These are phyloP conservation scores for Emmonsiellopsis sp. DNA, from an alignment of 2,329 filamentous ascomycete species.

Conservation along the genomic window DNA sequence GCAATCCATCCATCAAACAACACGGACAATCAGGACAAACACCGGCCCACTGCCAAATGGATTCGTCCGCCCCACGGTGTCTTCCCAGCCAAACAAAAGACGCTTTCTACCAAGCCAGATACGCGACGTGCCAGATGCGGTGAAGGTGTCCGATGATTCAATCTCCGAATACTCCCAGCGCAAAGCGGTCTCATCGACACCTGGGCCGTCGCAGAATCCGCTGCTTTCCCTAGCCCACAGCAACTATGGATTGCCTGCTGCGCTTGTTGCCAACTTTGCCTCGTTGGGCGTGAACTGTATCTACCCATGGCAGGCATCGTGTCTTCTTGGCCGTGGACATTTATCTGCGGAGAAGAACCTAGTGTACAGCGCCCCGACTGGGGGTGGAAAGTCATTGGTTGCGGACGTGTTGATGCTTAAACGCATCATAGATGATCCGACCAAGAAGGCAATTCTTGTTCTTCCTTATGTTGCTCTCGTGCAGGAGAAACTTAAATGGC, in stretches of 20 bases:
- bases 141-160: constrained; percentile 8
- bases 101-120: constrained; percentile 34
- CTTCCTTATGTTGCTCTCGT: constrained; percentile 71
- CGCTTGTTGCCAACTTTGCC: constrained; percentile 55
- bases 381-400: constrained; percentile 68
- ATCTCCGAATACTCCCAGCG: constrained; percentile 51
- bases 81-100: constrained; percentile 3
- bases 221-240: constrained; percentile 53
- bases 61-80: not conserved
- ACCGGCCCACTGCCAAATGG: not conserved
- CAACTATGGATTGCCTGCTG: constrained; percentile 51
- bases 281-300: constrained; percentile 61
- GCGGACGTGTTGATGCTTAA: constrained; percentile 66
- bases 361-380: constrained; percentile 71
- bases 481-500: constrained; percentile 68
- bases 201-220: constrained; percentile 30
- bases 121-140: constrained; percentile 15
- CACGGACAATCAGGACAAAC: not conserved
- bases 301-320: constrained; percentile 72
- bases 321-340: constrained; percentile 57
- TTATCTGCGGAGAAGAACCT: constrained; percentile 58
- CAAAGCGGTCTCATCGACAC: constrained; percentile 20
- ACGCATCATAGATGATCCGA: constrained; percentile 50
- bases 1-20: not conserved
- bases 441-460: constrained; percentile 60